Evolutionary conservation across 495 filamentous ascomycete species (phyloP).

Genomic region (Choiromyces venosus): DNA sequence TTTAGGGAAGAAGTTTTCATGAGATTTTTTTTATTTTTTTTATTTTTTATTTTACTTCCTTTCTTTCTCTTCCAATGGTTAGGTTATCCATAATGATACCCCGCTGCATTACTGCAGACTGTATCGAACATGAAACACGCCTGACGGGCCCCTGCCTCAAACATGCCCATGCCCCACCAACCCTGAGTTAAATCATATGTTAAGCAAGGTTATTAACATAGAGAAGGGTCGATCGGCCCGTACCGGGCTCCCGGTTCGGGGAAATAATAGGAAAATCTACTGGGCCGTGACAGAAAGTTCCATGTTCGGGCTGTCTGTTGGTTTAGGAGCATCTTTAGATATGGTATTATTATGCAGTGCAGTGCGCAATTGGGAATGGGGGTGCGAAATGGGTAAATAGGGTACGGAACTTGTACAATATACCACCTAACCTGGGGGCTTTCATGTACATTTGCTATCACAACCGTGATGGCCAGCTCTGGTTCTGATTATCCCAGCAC

Average conservation of each 20-base stretch:
- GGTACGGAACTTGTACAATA: no score
- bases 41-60: neutral
- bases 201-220: neutral
- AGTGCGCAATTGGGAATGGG: no score
- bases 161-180: neutral
- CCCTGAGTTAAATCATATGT: neutral
- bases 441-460: no score
- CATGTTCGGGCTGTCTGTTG: neutral
- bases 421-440: no score
- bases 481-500: neutral
- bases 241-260: neutral
- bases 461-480: neutral
- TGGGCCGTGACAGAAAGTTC: neutral
- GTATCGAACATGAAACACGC: constrained; percentile 4
- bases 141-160: neutral
- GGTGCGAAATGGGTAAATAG: no score
- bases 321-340: neutral
- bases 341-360: neutral
- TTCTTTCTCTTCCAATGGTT: neutral
- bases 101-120: neutral
- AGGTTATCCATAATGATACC: neutral
- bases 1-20: neutral
- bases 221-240: neutral
- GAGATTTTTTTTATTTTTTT: neutral
- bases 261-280: neutral